phyloP scores from a whole-genome alignment of 2,329 filamentous ascomycete species.

The Chaetothyriales sp. region DNA sequence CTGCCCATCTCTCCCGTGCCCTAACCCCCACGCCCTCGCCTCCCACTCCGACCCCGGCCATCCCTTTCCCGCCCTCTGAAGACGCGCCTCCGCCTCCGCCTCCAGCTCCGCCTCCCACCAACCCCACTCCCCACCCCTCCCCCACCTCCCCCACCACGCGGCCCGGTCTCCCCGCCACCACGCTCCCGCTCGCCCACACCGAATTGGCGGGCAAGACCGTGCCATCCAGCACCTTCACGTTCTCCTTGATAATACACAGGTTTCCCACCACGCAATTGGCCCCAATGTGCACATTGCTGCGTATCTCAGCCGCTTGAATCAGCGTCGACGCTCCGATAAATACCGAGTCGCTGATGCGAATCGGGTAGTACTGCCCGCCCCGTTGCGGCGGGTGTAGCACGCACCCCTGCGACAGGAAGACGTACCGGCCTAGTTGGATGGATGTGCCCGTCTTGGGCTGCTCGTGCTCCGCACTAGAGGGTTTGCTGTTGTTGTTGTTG shows the following conservation, averaged over 20 bases:
- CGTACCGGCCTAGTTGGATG: slow-evolving; percentile 82
- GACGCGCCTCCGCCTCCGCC: background rate
- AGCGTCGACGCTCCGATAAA: slow-evolving; percentile 66
- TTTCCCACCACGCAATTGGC: slow-evolving; percentile 63
- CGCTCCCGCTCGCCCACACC: slow-evolving; percentile 82
- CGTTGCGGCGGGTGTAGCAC: slow-evolving; percentile 73
- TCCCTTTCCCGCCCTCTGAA: slow-evolving; percentile 46
- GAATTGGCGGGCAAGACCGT: slow-evolving; percentile 74
- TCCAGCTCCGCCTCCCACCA: background rate
- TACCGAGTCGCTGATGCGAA: slow-evolving; percentile 89
- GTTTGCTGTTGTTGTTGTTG: background rate
- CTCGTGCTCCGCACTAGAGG: too few species aligned
- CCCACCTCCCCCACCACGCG: slow-evolving; percentile 65
- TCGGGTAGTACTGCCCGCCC: slow-evolving; percentile 73
- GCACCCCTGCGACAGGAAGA: slow-evolving; percentile 66
- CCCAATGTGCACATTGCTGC: slow-evolving; percentile 76
- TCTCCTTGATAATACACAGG: slow-evolving; percentile 88
- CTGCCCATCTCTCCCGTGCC: slow-evolving; percentile 16
- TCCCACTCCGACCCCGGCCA: slow-evolving; percentile 58
- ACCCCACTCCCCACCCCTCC: slow-evolving; percentile 28
- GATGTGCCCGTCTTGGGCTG: slow-evolving; percentile 27
- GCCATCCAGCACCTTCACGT: slow-evolving; percentile 72
- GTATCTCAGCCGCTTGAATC: slow-evolving; percentile 70
- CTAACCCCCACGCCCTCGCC: slow-evolving; percentile 42
- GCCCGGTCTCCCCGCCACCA: slow-evolving; percentile 75